Base-by-base conservation (phyloP, 805 yeast genomes). In the Yarrowia keelungensis region DNA sequence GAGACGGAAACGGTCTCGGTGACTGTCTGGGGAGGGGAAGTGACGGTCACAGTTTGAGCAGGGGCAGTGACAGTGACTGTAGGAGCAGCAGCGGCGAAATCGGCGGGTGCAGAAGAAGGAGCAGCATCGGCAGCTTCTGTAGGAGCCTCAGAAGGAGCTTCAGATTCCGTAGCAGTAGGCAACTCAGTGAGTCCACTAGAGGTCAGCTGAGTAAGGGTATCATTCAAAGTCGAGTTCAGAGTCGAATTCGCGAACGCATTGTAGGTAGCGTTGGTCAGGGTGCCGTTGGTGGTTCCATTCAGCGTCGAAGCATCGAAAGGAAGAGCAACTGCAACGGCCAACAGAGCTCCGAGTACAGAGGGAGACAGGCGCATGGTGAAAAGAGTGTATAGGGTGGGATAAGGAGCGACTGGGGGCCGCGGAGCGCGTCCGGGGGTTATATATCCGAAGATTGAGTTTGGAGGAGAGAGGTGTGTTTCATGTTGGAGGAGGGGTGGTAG, bases 51-150 rank as follows among this genome's bases (percentile, higher is more conserved):
- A 39, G 56, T 66, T 19, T 50, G 35, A 22, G 54, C 50, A 3
- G 54, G 58, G 11, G 58, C 71, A 14, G 70, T 69, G n/a, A 56
- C 58, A 3, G 70, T 67, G 38, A 54, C 54, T 1, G 67, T 49
- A 2, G 42, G 50, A 7, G 47, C n/a, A 35, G 32, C 36, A 8
- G 38, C 54, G 15, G 51, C 51, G 22, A 53, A 47, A 16, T 47
- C 22, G 35, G 22, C 12, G 15, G 42, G 46, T 15, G 42, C 54
- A 1, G 46, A 47, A 35, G 45, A 36, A 14, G 39, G 19, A 19
- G 1, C 19, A 1, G 1, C 19, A 19, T 1, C 19, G 1, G 19
- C 1, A 1, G 19, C 19, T 19, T 19, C 26, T 2, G 22, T 3
- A 32, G 45, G 22, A 51, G 42, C 54, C 1, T 36, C 32, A 35